Conservation (phyloP, 768 basidiomycete species). For the Pholiota molesta region DNA sequence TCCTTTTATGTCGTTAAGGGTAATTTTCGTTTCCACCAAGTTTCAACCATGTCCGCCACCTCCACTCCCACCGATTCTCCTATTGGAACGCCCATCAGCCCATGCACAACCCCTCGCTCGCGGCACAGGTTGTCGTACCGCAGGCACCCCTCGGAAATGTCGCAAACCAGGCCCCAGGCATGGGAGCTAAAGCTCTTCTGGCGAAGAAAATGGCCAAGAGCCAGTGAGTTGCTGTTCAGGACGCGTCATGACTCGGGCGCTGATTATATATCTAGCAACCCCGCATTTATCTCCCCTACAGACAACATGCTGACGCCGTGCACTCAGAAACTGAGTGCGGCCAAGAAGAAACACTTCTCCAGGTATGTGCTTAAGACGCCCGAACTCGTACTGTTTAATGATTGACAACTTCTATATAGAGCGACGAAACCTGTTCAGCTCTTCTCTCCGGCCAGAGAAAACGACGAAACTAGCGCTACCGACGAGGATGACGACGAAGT, state of each 20-base stretch:
- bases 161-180: constrained; percentile 60
- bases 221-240: constrained; percentile 55
- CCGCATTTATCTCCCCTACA: constrained; percentile 88
- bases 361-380: constrained; percentile 62
- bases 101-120: constrained; percentile 83
- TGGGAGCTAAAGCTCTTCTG: constrained; percentile 90
- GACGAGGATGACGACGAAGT: constrained; percentile 28
- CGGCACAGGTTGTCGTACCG: constrained; percentile 76
- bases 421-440: constrained; percentile 65
- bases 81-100: constrained; percentile 67
- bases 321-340: constrained; percentile 88
- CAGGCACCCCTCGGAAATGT: constrained; percentile 80
- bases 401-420: constrained; percentile 36
- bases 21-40: constrained; percentile 17
- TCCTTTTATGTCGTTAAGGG: constrained; percentile 18
- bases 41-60: constrained; percentile 51
- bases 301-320: constrained; percentile 94
- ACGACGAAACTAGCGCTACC: constrained; percentile 41
- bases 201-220: constrained; percentile 93
- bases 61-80: constrained; percentile 73
- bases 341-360: constrained; percentile 90
- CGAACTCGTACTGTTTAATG: neutral
- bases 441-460: constrained; percentile 52
- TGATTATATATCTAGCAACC: constrained; percentile 59
- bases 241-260: constrained; percentile 1